Percentiles rank a stretch among this genome's conserved stretches.
phyloP scores from a whole-genome alignment of 1,139 yeast species.

The Diutina mesorugosa region DNA sequence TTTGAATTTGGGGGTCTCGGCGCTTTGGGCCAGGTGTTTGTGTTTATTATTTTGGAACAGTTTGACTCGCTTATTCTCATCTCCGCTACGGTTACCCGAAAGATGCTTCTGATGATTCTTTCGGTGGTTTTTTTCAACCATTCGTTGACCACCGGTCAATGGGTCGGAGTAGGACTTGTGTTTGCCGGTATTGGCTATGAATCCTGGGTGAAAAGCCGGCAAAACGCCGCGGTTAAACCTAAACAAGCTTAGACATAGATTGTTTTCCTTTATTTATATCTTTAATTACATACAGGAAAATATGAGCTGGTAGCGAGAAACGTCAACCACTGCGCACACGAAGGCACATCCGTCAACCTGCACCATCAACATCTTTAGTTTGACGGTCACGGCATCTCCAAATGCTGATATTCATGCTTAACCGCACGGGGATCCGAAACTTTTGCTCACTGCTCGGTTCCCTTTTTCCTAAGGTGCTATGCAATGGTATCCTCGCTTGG shows the following conservation, averaged over 20 bases:
- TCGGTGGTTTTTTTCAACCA: conserved; percentile 85
- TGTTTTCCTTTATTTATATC: background rate
- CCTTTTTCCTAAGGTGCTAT: background rate
- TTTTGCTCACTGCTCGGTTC: background rate
- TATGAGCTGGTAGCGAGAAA: background rate
- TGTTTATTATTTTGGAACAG: conserved; percentile 68
- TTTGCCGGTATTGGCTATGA: conserved; percentile 74
- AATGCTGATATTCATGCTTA: background rate
- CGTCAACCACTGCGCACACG: background rate
- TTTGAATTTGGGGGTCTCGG: conserved; percentile 67
- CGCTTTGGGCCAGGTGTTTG: conserved; percentile 84
- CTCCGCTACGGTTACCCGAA: conserved; percentile 90
- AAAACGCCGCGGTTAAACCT: background rate
- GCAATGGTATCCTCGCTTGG: background rate
- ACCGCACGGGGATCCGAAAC: background rate
- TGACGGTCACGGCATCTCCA: background rate
- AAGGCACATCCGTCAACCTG: background rate
- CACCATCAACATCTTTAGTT: background rate
- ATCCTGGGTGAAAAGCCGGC: conserved; percentile 21
- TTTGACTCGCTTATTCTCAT: conserved; percentile 79
- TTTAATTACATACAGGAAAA: background rate
- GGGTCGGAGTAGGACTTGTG: conserved; percentile 69
- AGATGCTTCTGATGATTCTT: conserved; percentile 87
- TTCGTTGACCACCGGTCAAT: conserved; percentile 45
- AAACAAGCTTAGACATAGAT: background rate